Evolutionary conservation across 2,329 filamentous ascomycete genomes (phyloP), one percentile per base, ranked within the genome.

Genomic region (Xylariaceae sp.): DNA sequence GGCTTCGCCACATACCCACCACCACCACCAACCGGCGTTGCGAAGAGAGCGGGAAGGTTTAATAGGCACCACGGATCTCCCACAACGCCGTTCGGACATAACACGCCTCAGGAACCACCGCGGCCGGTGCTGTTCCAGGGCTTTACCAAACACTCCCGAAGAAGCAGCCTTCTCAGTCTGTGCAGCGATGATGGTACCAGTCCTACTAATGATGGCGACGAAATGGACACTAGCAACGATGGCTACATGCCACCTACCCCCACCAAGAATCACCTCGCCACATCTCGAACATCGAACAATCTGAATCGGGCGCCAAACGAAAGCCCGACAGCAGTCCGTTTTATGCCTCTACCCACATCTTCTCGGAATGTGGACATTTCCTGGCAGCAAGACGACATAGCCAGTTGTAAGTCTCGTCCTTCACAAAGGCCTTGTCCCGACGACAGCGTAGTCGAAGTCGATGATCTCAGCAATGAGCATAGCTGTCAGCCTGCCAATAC

Each of bases 241-340:
- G 71, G 67, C 27, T 88, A 95, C 34, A 70, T 90, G 41, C 89
- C 90, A n/a, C 89, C 90, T 1, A 98, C 92, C 1, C 92, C 92
- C 1, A 97, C 92, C 0, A 97, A 95, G 62, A 78, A 78, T 50
- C 67, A 58, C 43, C 65, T 65, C 39, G n/a, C n/a, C n/a, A 67
- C 61, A 28, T 66, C 62, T 52, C 73, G 53, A 29, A 48, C 38
- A 31, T 44, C 47, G 12, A 49, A 23, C 41, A 47, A 62, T 47
- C 52, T 65, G 38, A 60, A 56, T 45, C 59, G 63, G 30, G 51
- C 65, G 26, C 62, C 58, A 32, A 62, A 62, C 28, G 70, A 72
- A 36, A 71, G 67, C 43, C 71, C 71, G 4, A 74, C 68, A 30
- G 60, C 67, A 15, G 68, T 69, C 37, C 64, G 69, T 36, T 63